Evolutionary conservation across 129 eudicot species (phyloP).

Genomic region (Saposhnikovia divaricata): DNA sequence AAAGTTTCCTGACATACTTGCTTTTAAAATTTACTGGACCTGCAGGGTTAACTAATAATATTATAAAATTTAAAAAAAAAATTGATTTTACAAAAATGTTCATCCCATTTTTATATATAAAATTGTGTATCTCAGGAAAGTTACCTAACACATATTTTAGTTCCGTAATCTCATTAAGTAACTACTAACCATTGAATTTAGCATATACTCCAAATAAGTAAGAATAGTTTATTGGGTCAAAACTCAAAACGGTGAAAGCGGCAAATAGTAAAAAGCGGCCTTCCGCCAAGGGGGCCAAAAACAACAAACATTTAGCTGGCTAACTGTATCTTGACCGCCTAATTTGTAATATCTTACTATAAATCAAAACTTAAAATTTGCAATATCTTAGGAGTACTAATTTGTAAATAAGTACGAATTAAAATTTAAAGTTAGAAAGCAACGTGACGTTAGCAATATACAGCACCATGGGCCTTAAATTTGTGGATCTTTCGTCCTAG

Average conservation of each 20-base stretch:
- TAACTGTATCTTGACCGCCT: neutral
- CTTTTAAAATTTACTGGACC: no score
- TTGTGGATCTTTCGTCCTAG: neutral
- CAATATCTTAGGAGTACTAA: no score
- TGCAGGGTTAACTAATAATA: no score
- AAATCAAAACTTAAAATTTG: no score
- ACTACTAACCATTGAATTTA: neutral
- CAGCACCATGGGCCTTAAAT: constrained; percentile 9
- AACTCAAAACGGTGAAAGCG: neutral
- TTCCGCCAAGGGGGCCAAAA: neutral
- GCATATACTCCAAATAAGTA: neutral
- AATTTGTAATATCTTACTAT: no score
- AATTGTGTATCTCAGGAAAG: no score
- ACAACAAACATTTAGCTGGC: constrained; percentile 6
- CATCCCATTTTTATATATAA: no score
- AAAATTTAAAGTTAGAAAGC: neutral
- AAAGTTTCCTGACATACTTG: no score
- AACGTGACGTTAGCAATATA: neutral
- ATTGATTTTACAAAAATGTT: no score
- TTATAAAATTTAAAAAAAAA: no score
- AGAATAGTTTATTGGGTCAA: neutral
- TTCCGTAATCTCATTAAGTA: no score
- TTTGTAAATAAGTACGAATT: neutral
- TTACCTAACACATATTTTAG: no score
- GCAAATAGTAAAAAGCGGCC: neutral